Evolutionary conservation across 2,329 filamentous ascomycete species (phyloP).

Genomic region (Tolypocladium tropicale): DNA sequence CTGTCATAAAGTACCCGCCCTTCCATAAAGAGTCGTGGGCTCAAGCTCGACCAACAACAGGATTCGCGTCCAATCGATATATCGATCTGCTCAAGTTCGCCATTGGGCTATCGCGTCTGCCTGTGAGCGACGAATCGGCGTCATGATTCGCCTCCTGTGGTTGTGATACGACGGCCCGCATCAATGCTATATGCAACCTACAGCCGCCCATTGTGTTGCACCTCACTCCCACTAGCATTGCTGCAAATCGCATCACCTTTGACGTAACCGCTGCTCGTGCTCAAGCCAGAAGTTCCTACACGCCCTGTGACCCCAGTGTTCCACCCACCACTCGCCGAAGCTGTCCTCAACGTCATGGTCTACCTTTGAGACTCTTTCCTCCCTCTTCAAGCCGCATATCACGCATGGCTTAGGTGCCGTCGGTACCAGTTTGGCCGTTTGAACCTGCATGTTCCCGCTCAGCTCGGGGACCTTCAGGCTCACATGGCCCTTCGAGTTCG

Average conservation of each 20-base stretch:
- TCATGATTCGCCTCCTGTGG: background rate
- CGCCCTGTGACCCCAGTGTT: slow-evolving; percentile 72
- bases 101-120: background rate
- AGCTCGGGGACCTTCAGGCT: slow-evolving; percentile 58
- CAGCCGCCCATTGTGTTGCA: background rate
- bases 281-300: slow-evolving; percentile 82
- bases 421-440: slow-evolving; percentile 60
- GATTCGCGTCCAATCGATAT: background rate
- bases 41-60: background rate
- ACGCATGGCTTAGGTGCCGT: slow-evolving; percentile 68
- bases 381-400: slow-evolving; percentile 78
- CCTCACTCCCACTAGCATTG: background rate
- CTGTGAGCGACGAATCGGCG: background rate
- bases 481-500: slow-evolving; percentile 46
- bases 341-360: slow-evolving; percentile 75
- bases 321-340: slow-evolving; percentile 95
- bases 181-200: background rate
- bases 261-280: slow-evolving; percentile 59
- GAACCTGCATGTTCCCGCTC: slow-evolving; percentile 56
- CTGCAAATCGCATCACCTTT: slow-evolving; percentile 37
- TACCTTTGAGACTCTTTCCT: slow-evolving; percentile 69
- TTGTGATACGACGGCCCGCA: background rate
- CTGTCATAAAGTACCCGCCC: too few relatives aligned
- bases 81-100: background rate
- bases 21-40: too few relatives aligned